Evolutionary conservation across 2,329 filamentous ascomycete genomes (phyloP), one percentile per base, ranked within the genome.

Genomic region (Alternaria conjuncta): DNA sequence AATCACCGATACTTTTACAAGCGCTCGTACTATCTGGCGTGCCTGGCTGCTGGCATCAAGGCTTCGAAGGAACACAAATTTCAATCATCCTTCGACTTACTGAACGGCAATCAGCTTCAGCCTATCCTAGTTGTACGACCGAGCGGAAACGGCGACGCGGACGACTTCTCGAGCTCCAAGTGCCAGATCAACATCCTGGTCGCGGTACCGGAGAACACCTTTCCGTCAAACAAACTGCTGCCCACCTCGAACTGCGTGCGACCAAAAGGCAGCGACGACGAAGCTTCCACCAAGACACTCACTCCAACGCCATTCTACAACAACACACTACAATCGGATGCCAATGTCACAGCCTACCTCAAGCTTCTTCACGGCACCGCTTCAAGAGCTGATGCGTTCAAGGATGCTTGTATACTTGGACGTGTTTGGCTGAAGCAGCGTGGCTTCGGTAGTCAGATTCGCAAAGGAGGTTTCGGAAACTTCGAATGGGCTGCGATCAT

Each of bases 1-100:
- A 94, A 97, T 78, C 87, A 96, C 83, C 89, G 96, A 65, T 98
- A 97, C 82, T 97, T 97, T 76, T 94, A 97, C 82, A 96, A 97
- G 75, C 86, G 94, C 67, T 92, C 96, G 12, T 98, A 95, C 80
- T 98, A 96, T 76, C 83, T 98, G 55, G 93, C 94, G 32, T 93
- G 92, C 68, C 83, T 98, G 60, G 89, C 93, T 13, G 89, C 88
- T 28, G 89, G 87, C 5, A 83, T 98, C 56, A 88, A 89, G 67
- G 83, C 86, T 41, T 81, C 86, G 4, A 80, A 89, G 49, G 82
- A 82, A 5, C 79, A 86, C 15, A 81, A 83, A 1, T 85, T 91
- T 69, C 83, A 87, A 13, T 72, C 92, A 47, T 82, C 83, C 5
- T 96, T 91, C 79, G 87, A 88, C 62, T 84, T 86, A 67, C 82